These are phyloP conservation scores for Penicillium sp. DNA, from an alignment of 2,329 filamentous ascomycete genomes.

Conservation along the genomic window DNA sequence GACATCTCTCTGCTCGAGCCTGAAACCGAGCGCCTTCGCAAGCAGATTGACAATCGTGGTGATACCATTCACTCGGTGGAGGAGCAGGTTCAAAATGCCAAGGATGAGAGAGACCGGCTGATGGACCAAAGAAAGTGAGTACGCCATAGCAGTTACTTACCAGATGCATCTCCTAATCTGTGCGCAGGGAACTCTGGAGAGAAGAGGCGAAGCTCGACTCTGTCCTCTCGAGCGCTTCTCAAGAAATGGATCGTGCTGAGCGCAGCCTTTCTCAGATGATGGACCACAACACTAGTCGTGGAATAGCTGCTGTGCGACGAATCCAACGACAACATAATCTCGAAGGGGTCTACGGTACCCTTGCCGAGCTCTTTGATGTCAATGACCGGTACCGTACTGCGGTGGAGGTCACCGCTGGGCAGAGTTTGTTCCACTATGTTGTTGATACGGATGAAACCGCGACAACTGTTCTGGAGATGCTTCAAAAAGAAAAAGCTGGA, in stretches of 20 bases:
- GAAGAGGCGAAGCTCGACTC: slow-evolving; percentile 85
- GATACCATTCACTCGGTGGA: slow-evolving; percentile 69
- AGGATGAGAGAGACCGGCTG: slow-evolving; percentile 73
- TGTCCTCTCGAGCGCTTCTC: slow-evolving; percentile 69
- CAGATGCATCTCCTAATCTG: background rate
- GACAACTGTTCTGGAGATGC: slow-evolving; percentile 71
- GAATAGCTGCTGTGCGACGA: slow-evolving; percentile 79
- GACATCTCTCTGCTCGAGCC: slow-evolving; percentile 70
- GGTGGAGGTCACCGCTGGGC: slow-evolving; percentile 88
- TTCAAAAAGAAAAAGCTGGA: slow-evolving; percentile 76
- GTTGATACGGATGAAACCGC: slow-evolving; percentile 90
- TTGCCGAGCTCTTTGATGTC: slow-evolving; percentile 90
- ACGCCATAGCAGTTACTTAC: background rate
- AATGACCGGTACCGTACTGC: slow-evolving; percentile 80
- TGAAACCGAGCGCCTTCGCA: slow-evolving; percentile 67
- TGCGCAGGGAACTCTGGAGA: slow-evolving; percentile 64
- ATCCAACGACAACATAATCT: slow-evolving; percentile 77
- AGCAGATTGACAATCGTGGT: slow-evolving; percentile 74
- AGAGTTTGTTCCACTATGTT: slow-evolving; percentile 91
- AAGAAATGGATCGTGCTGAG: slow-evolving; percentile 75
- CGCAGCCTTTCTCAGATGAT: slow-evolving; percentile 76
- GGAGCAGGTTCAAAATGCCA: slow-evolving; percentile 71
- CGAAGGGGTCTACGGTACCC: slow-evolving; percentile 82
- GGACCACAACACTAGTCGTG: slow-evolving; percentile 82
- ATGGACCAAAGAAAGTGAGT: slow-evolving; percentile 75